Evolutionary conservation across 2,329 filamentous ascomycete species (phyloP), one percentile per base, ranked within the genome.

Genomic region (Talaromyces sp.): DNA sequence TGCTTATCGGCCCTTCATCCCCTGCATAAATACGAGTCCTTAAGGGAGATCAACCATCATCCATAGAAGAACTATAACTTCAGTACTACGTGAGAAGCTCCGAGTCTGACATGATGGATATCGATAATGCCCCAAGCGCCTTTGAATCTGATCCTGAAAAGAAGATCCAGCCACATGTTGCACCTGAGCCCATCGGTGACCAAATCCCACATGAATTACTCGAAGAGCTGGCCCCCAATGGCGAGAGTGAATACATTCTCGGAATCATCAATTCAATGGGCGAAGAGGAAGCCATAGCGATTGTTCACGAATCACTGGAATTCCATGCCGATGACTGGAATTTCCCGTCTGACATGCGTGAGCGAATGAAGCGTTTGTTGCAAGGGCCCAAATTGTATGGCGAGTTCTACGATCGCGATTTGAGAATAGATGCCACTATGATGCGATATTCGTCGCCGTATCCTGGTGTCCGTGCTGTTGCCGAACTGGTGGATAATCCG

Each of bases 281-380:
- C n/a, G 58, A 61, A 37, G 58, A 61, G 4, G 58, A 61, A 49
- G 58, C 58, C n/a, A 37, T 61, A 41, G 58, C 58, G 11, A 61
- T 61, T 35, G 43, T 61, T 33, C 22, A 33, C 3, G 58, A 47
- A 49, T 47, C 39, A 9, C 58, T 61, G 25, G 41, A 61, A 33
- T 61, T 61, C 41, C 58, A 61, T 61, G 22, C 39, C 31, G 58
- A 61, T 61, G 58, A 61, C 31, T 61, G 58, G 58, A 61, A 61
- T 25, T 61, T 61, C 45, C 58, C 41, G 22, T 61, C 58, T 35
- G 58, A 61, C 17, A 61, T 61, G 58, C 58, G 58, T 19, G 58
- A 61, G 15, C 58, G 58, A 49, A 61, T 61, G 58, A 61, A 37
- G 39, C 58, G 58, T 31, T 43, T 61, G 43, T 41, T 61, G 58